Conservation (phyloP, 306 rosid species). For the Astragalus glycyphyllos region DNA sequence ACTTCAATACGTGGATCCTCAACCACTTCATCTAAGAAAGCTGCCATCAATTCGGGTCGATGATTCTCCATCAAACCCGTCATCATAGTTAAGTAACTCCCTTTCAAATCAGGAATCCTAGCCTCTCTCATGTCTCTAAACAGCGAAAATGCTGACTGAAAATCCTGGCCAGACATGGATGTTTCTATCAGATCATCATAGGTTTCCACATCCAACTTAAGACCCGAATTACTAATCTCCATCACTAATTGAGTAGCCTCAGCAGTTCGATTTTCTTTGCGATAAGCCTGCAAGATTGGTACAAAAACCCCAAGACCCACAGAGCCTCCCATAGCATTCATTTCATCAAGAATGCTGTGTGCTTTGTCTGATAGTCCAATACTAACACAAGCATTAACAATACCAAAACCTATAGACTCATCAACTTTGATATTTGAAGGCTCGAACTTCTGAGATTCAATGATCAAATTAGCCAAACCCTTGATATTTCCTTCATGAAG, state of each 20-base stretch:
- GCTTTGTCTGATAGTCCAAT: slow-evolving; percentile 80
- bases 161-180: slow-evolving; percentile 89
- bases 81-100: slow-evolving; percentile 90
- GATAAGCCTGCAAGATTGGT: slow-evolving; percentile 90
- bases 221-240: slow-evolving; percentile 76
- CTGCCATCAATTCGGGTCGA: slow-evolving; percentile 96
- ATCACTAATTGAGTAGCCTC: slow-evolving; percentile 78
- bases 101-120: slow-evolving; percentile 75
- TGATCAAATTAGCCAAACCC: slow-evolving; percentile 75
- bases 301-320: slow-evolving; percentile 86
- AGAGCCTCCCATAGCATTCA: slow-evolving; percentile 71
- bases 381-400: slow-evolving; percentile 72
- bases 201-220: slow-evolving; percentile 64
- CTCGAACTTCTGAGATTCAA: slow-evolving; percentile 78
- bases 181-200: slow-evolving; percentile 80
- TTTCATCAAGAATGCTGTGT: slow-evolving; percentile 78
- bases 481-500: slow-evolving; percentile 58
- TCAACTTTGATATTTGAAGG: slow-evolving; percentile 40
- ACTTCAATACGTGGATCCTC: slow-evolving; percentile 90
- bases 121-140: slow-evolving; percentile 92
- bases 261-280: slow-evolving; percentile 81
- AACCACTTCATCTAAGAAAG: slow-evolving; percentile 91
- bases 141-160: slow-evolving; percentile 82
- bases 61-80: slow-evolving; percentile 94
- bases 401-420: slow-evolving; percentile 44